Conservation (phyloP, 2,329 filamentous ascomycete genomes). For the Fusarium poae region DNA sequence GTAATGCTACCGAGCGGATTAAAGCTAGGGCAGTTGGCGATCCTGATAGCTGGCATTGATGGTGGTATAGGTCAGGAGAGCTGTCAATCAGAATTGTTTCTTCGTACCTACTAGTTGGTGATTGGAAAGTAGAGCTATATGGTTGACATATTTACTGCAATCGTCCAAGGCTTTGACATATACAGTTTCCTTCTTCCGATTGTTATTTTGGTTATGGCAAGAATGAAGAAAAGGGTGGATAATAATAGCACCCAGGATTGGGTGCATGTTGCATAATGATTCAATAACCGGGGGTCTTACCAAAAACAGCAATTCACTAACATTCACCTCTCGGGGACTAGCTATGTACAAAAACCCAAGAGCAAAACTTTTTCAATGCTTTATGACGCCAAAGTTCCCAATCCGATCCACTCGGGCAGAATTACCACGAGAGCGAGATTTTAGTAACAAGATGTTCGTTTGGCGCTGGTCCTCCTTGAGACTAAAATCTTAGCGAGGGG, state of each 20-base stretch:
- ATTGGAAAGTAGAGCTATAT: neutral
- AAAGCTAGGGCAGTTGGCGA: neutral
- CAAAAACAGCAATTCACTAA: slow-evolving; percentile 5
- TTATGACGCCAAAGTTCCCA: slow-evolving; percentile 1
- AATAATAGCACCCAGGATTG: too few species aligned
- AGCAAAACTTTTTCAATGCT: neutral
- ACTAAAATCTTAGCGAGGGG: slow-evolving; percentile 16
- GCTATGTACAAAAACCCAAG: slow-evolving; percentile 16
- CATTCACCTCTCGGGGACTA: slow-evolving; percentile 34
- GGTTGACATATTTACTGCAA: neutral
- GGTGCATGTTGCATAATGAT: slow-evolving; percentile 18
- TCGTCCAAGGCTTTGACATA: neutral
- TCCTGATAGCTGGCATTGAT: neutral
- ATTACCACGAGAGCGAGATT: slow-evolving; percentile 31
- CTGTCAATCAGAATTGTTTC: neutral
- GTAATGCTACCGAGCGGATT: neutral
- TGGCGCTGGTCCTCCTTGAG: slow-evolving; percentile 15
- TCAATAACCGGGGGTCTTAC: slow-evolving; percentile 27
- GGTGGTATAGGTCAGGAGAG: neutral
- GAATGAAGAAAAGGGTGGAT: slow-evolving; percentile 2
- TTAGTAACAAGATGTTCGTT: slow-evolving; percentile 7
- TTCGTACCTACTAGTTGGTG: neutral
- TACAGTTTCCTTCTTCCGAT: neutral
- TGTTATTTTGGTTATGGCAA: neutral
- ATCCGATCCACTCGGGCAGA: slow-evolving; percentile 30